phyloP scores from a whole-genome alignment of 164 flowering plant genomes.

The Vitis vinifera region DNA sequence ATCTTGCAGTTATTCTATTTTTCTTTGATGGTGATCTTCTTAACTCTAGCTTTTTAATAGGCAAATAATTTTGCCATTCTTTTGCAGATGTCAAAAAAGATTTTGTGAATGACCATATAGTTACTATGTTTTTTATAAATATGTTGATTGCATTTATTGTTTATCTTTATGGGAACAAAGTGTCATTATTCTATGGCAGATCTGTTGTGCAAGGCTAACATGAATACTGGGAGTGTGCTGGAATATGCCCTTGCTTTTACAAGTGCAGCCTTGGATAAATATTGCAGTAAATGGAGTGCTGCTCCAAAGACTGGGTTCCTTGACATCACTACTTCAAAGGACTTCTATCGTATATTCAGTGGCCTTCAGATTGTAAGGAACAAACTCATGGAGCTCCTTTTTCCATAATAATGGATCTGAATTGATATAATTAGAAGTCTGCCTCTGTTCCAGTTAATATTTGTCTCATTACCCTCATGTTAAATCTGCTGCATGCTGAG shows the following conservation, averaged over 20 bases:
- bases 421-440: background rate
- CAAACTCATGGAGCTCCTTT: background rate
- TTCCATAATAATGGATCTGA: background rate
- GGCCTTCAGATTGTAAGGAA: slow-evolving; percentile 94
- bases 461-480: too few relatives aligned
- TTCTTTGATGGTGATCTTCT: too few relatives aligned
- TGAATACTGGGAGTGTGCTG: slow-evolving; percentile 88
- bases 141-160: background rate
- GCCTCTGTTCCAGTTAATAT: too few relatives aligned
- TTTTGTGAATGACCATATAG: too few relatives aligned
- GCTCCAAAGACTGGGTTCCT: slow-evolving; percentile 94
- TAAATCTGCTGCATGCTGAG: too few relatives aligned
- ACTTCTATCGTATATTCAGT: slow-evolving; percentile 89
- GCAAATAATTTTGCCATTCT: background rate
- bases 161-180: background rate
- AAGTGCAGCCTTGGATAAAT: slow-evolving; percentile 93
- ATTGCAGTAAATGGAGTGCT: slow-evolving; percentile 87
- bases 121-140: too few relatives aligned
- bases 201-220: slow-evolving; percentile 82
- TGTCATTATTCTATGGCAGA: slow-evolving; percentile 47
- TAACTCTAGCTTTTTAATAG: background rate
- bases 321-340: slow-evolving; percentile 95
- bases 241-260: slow-evolving; percentile 97
- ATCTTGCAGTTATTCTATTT: too few relatives aligned
- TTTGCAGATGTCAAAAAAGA: too few relatives aligned